A percentile compares a stretch with the other conserved stretches of the same genome.
These are phyloP conservation scores for Cryphonectria nitschkei DNA, from an alignment of 2,329 filamentous ascomycete species.

Conservation along the genomic window DNA sequence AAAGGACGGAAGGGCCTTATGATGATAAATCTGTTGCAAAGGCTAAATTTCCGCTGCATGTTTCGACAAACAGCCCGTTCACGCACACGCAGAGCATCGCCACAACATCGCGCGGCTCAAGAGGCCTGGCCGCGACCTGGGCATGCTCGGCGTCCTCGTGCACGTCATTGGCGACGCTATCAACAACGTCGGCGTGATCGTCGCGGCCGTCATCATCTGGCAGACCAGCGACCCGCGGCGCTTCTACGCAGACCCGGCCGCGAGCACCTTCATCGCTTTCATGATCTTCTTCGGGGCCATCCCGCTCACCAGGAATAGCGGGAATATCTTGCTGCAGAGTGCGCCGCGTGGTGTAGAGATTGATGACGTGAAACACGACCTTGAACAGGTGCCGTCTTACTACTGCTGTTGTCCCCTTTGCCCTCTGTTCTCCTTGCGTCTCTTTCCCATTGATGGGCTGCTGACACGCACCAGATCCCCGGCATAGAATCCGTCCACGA, in stretches of 20 bases:
- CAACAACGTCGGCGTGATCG: slow-evolving; percentile 77
- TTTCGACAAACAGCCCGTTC: slow-evolving; percentile 34
- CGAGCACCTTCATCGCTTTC: slow-evolving; percentile 70
- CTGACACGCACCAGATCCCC: slow-evolving; percentile 52
- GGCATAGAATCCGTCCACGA: slow-evolving; percentile 72
- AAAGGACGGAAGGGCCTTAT: neutral
- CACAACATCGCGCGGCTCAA: slow-evolving; percentile 43
- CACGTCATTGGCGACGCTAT: slow-evolving; percentile 74
- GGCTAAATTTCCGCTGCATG: neutral
- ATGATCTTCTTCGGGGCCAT: slow-evolving; percentile 70
- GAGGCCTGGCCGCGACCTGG: slow-evolving; percentile 60
- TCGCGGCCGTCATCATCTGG: slow-evolving; percentile 72
- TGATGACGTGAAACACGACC: slow-evolving; percentile 68
- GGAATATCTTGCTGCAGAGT: slow-evolving; percentile 69
- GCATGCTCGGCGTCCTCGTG: slow-evolving; percentile 70
- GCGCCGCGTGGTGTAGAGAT: slow-evolving; percentile 63
- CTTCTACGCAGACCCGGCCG: slow-evolving; percentile 73
- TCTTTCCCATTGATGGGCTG: neutral
- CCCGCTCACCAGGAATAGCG: slow-evolving; percentile 64
- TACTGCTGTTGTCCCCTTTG: neutral
- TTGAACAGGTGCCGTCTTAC: slow-evolving; percentile 58
- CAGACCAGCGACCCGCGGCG: slow-evolving; percentile 57
- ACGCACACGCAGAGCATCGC: slow-evolving; percentile 53
- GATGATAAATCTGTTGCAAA: neutral
- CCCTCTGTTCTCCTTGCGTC: neutral